Evolutionary conservation across 805 yeast species (phyloP), one percentile per base, ranked within the genome.

Genomic region (Spathaspora gorwiae): DNA sequence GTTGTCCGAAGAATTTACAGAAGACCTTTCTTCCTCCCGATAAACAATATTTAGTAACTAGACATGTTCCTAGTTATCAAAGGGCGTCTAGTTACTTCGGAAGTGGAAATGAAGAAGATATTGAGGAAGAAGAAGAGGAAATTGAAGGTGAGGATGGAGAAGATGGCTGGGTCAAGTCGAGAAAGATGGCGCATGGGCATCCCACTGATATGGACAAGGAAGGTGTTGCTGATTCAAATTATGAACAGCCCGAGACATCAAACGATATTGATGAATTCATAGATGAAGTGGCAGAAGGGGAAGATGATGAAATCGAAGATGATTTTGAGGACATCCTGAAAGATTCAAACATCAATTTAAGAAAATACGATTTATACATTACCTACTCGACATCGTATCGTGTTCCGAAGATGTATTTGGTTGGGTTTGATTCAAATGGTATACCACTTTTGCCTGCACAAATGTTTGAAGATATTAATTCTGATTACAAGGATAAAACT

Each of bases 391-490:
- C 99, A 0, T 86, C 96, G 1, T 94, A 94, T 61, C 76, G 98
- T 37, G 99, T 94, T 5, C 99, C 99, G 27, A 90, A 94, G 69
- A 75, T 95, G 78, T 94, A 90, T 59, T 68, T 94, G 36, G 89
- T 88, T 11, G 99, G 99, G 0, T 94, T 81, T 68, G 83, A 81
- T 57, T 73, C 82, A 9, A 80, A 85, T 49, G 98, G 99, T 0
- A 75, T 82, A 12, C 99, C 98, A 2, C 69, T 94, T 35, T 72
- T 86, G 30, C 97, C 98, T 1, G 75, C 81, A 31, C 84, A 86
- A 56, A 94, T 94, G 98, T 90, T 90, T 66, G 95, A 92, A 60
- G 99, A 94, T 64, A 89, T 94, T 39, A 79, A 90, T 1, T 78
- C 84, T 34, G 99, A 94, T 61, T 94, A 94, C 65, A 81, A 92